phyloP scores from a whole-genome alignment of 2,329 filamentous ascomycete species.

The Didymella exigua region DNA sequence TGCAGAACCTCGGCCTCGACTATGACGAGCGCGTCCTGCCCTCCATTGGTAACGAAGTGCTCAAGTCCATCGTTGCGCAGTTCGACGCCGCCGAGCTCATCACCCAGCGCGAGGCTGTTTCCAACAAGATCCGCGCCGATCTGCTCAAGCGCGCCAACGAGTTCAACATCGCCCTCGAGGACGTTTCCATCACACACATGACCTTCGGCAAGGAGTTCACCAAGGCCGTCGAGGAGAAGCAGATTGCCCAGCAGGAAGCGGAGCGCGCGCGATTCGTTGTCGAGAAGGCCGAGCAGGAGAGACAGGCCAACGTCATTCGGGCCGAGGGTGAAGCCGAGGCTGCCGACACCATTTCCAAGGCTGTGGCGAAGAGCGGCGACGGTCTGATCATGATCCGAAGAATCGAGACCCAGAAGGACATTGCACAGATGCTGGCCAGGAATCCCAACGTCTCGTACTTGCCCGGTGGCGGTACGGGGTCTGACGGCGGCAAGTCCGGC shows the following conservation, averaged over 20 bases:
- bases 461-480: slow-evolving; percentile 68
- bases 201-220: slow-evolving; percentile 99
- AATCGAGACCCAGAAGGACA: slow-evolving; percentile 96
- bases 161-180: slow-evolving; percentile 99
- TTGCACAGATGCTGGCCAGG: slow-evolving; percentile 82
- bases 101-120: slow-evolving; percentile 97
- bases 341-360: slow-evolving; percentile 92
- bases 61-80: slow-evolving; percentile 60
- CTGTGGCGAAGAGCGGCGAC: slow-evolving; percentile 90
- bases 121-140: slow-evolving; percentile 89
- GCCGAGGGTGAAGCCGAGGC: slow-evolving; percentile 98
- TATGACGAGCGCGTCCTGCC: slow-evolving; percentile 76
- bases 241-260: slow-evolving; percentile 98
- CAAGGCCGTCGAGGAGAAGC: slow-evolving; percentile 98
- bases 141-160: slow-evolving; percentile 90
- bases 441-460: slow-evolving; percentile 98
- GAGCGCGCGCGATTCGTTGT: slow-evolving; percentile 98
- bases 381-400: slow-evolving; percentile 94
- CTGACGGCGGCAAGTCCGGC: slow-evolving; percentile 63
- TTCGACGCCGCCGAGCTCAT: slow-evolving; percentile 71
- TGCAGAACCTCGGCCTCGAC: slow-evolving; percentile 90
- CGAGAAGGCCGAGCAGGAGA: slow-evolving; percentile 97
- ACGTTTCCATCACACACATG: slow-evolving; percentile 99
- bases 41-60: slow-evolving; percentile 61
- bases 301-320: slow-evolving; percentile 97